Base-by-base conservation (phyloP, 345 rosid species). In the Acer campestre region DNA sequence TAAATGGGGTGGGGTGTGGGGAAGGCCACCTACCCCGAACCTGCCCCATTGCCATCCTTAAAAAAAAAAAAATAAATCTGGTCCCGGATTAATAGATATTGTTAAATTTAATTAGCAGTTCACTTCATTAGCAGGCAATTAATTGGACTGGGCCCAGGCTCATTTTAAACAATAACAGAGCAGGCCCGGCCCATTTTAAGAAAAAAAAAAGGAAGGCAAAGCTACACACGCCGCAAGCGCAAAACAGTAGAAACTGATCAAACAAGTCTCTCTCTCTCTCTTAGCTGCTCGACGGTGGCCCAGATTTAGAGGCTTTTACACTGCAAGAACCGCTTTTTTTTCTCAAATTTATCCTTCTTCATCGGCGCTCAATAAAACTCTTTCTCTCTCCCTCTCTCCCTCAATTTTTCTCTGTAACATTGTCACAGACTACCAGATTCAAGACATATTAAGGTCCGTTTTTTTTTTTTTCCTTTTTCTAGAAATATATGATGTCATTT, bases 231-330 rank as follows among this genome's bases (percentile, higher is more conserved):
- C 63, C 48, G 49, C 70, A 65, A 64, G 63, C 51, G 62, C 35
- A 29, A 65, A 53, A n/a, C 25, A 51, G 59, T 12, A 48, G 51
- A 31, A 31, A 9, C 18, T n/a, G 48, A 63, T 58, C 22, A 11
- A 12, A 25, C 7, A 17, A 22, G 38, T 8, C 69, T 23, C 40
- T 35, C 68, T 23, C 27, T 53, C 38, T 49, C 35, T 12, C 46
- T 16, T n/a, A 27, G 14, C 25, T 48, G 20, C 46, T 74, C 46
- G 77, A 75, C 67, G 79, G 75, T 67, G 85, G 82, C 80, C 85
- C 85, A 76, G 75, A 82, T 61, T 79, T 79, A 42, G 63, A 68
- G 78, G 85, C 78, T 78, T 29, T 70, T 20, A 16, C n/a, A 58
- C 51, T 77, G 58, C 62, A 48, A 67, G 49, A 18, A 72, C 68